Percentiles rank a stretch among this genome's conserved stretches.
phyloP scores from a whole-genome alignment of 2,329 filamentous ascomycete species.

The Aspergillus persii region DNA sequence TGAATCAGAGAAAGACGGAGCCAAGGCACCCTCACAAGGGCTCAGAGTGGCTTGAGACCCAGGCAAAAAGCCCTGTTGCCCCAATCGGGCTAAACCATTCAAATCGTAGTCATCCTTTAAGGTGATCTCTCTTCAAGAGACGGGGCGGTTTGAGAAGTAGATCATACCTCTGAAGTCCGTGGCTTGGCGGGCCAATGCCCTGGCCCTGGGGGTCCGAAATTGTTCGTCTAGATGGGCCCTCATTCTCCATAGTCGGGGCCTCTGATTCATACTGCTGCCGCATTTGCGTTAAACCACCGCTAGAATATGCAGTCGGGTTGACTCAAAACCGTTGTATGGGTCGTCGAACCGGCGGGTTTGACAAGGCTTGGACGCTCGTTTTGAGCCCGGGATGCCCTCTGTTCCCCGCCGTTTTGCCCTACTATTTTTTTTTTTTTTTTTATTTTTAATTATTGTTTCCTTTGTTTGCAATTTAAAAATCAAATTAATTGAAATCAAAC shows the following conservation, averaged over 20 bases:
- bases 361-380: constrained; percentile 10
- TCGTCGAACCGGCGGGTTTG: constrained; percentile 6
- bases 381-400: constrained; percentile 3
- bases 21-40: neutral
- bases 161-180: neutral
- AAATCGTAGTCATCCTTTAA: neutral
- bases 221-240: neutral
- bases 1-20: neutral
- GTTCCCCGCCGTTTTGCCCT: constrained; percentile 1
- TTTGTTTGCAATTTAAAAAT: neutral
- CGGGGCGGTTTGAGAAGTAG: constrained; percentile 2
- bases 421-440: neutral
- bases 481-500: too few species aligned
- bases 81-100: constrained; percentile 3
- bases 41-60: neutral
- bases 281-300: constrained; percentile 4
- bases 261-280: constrained; percentile 8
- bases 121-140: constrained; percentile 1
- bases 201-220: neutral
- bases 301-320: constrained; percentile 9
- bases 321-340: constrained; percentile 4
- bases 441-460: neutral
- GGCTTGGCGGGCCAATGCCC: constrained; percentile 1
- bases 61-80: neutral
- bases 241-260: neutral